These are phyloP conservation scores for Durotheca rogersii DNA, from an alignment of 495 filamentous ascomycete species.

Conservation along the genomic window DNA sequence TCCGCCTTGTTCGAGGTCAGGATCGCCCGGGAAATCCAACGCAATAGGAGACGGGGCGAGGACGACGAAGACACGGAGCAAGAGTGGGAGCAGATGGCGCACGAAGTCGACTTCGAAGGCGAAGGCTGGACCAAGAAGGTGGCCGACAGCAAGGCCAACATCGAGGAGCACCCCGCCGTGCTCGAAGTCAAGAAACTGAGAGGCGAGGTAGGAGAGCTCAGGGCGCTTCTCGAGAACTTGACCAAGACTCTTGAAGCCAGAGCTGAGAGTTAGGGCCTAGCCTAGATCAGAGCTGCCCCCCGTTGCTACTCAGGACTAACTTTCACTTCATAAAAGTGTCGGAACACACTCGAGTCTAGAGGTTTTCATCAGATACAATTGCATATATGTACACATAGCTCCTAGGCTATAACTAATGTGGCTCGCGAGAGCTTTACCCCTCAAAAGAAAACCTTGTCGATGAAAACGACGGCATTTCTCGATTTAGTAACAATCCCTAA, in stretches of 20 bases:
- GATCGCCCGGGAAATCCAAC: conserved; percentile 63
- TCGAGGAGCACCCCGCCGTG: conserved; percentile 68
- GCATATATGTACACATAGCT: no score
- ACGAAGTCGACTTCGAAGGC: conserved; percentile 70
- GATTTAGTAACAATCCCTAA: no score
- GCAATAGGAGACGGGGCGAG: conserved; percentile 76
- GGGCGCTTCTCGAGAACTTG: conserved; percentile 30
- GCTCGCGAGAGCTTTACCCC: no score
- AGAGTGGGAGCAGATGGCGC: conserved; percentile 87
- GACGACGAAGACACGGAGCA: conserved; percentile 86
- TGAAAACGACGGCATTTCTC: no score
- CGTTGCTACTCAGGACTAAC: not conserved
- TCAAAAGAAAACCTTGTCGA: no score
- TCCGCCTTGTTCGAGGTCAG: conserved; percentile 75
- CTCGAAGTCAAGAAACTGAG: conserved; percentile 67
- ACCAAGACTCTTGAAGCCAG: conserved; percentile 7
- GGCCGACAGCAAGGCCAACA: conserved; percentile 68
- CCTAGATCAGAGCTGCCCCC: not conserved
- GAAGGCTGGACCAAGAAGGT: conserved; percentile 82
- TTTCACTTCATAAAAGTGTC: no score
- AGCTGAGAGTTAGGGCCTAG: conserved; percentile 12
- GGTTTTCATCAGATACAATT: no score
- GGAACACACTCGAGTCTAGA: no score
- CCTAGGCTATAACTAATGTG: no score
- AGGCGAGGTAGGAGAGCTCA: conserved; percentile 69